Conservation (phyloP, 2,329 filamentous ascomycete species). For the Alternaria sp. region DNA sequence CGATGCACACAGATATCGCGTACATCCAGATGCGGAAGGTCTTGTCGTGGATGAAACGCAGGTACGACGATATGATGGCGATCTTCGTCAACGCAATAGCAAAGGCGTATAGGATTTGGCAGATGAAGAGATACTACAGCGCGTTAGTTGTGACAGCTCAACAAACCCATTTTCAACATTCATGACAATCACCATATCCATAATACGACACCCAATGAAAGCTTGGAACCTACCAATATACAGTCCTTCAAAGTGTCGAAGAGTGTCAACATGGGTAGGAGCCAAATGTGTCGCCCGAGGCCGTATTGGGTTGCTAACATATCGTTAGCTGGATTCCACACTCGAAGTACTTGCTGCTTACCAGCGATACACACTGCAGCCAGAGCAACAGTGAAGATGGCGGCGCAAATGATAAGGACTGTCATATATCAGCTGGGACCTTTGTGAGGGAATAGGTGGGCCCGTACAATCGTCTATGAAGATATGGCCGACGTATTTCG, state of each 20-base stretch:
- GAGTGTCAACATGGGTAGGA: slow-evolving; percentile 15
- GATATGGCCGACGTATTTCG: slow-evolving; percentile 24
- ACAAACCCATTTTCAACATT: too few relatives aligned
- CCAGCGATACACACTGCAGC: slow-evolving; percentile 31
- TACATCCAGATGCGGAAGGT: slow-evolving; percentile 31
- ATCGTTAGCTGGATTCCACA: neutral
- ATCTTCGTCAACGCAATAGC: slow-evolving; percentile 37
- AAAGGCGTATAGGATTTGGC: slow-evolving; percentile 35
- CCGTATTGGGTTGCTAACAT: slow-evolving; percentile 25
- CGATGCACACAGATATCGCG: slow-evolving; percentile 16
- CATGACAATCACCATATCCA: neutral
- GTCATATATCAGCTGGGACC: neutral
- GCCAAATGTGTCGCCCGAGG: slow-evolving; percentile 34
- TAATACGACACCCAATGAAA: neutral
- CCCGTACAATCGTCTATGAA: slow-evolving; percentile 34
- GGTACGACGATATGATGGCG: slow-evolving; percentile 37
- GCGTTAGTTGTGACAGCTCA: slow-evolving; percentile 4
- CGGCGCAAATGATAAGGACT: slow-evolving; percentile 35
- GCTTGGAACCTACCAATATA: slow-evolving; percentile 24
- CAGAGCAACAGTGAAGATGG: slow-evolving; percentile 32
- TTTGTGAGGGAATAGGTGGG: neutral
- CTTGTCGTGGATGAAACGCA: slow-evolving; percentile 29
- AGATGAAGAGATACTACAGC: slow-evolving; percentile 29
- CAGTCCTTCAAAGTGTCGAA: slow-evolving; percentile 22
- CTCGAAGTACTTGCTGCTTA: slow-evolving; percentile 6